Percentiles rank a stretch among this genome's conserved stretches.
These are phyloP conservation scores for Eruca vesicaria DNA, from an alignment of 441 rosid genomes.

Conservation along the genomic window DNA sequence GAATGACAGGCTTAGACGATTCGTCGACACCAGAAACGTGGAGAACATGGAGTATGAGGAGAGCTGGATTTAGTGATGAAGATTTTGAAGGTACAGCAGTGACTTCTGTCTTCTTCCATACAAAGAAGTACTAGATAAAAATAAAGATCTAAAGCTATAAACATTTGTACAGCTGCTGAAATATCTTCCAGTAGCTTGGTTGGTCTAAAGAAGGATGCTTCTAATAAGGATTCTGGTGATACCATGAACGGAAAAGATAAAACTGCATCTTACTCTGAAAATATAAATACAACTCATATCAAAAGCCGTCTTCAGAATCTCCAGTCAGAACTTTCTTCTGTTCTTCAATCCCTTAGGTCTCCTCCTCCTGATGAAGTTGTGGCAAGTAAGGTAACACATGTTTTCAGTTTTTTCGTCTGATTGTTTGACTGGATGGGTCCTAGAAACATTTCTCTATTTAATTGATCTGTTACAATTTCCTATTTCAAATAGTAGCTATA, in stretches of 20 bases:
- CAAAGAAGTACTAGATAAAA: background rate
- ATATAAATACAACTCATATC: constrained; percentile 41
- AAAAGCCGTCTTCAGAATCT: constrained; percentile 63
- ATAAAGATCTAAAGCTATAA: background rate
- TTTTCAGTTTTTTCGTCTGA: background rate
- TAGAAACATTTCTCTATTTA: background rate
- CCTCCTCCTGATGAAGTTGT: constrained; percentile 38
- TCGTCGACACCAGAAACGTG: constrained; percentile 51
- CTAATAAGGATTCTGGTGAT: constrained; percentile 34
- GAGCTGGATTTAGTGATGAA: constrained; percentile 53
- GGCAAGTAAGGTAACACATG: constrained; percentile 45
- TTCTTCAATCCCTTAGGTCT: constrained; percentile 60
- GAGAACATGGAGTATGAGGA: constrained; percentile 76
- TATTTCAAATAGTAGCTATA: background rate
- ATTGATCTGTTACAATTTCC: background rate
- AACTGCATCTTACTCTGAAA: constrained; percentile 31
- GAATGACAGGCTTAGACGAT: constrained; percentile 34
- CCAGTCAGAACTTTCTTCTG: constrained; percentile 76
- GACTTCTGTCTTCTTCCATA: constrained; percentile 6
- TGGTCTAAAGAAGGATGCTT: constrained; percentile 25
- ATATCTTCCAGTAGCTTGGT: constrained; percentile 16
- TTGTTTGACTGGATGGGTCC: background rate
- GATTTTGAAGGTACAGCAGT: constrained; percentile 66
- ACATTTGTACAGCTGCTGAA: constrained; percentile 56
- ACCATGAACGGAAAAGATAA: constrained; percentile 35